Conservation (phyloP, 306 rosid genomes). For the Lathyrus oleraceus region DNA sequence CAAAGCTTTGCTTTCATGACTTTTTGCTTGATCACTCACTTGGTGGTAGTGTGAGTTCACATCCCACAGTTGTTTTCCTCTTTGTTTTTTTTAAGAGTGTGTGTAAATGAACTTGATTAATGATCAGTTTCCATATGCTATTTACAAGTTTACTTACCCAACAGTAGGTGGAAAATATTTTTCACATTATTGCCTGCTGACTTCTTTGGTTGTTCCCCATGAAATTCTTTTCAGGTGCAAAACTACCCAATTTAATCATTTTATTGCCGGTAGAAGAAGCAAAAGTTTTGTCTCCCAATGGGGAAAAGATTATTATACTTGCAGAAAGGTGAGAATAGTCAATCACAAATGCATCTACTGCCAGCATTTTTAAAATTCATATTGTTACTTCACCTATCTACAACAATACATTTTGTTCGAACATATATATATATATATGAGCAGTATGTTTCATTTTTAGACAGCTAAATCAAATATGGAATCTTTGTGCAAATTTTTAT, state of each 20-base stretch:
- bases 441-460: slow-evolving; percentile 16
- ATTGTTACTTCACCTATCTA: slow-evolving; percentile 7
- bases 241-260: slow-evolving; percentile 61
- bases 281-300: slow-evolving; percentile 48
- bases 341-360: slow-evolving; percentile 21
- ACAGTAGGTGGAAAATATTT: not conserved
- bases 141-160: slow-evolving; percentile 15
- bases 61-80: slow-evolving; percentile 22
- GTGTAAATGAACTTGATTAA: slow-evolving; percentile 32
- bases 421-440: not conserved
- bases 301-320: slow-evolving; percentile 59
- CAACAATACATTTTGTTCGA: slow-evolving; percentile 27
- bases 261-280: slow-evolving; percentile 62
- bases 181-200: slow-evolving; percentile 11
- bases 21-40: slow-evolving; percentile 17
- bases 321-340: slow-evolving; percentile 77
- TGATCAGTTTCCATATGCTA: slow-evolving; percentile 12
- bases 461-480: slow-evolving; percentile 15
- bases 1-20: slow-evolving; percentile 17
- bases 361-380: slow-evolving; percentile 24
- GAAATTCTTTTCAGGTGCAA: slow-evolving; percentile 62
- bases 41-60: slow-evolving; percentile 22
- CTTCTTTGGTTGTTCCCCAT: slow-evolving; percentile 24
- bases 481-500: not conserved
- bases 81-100: not conserved